Base-by-base conservation (phyloP, 352 stramenopile genomes). In the Phytophthora meadii region DNA sequence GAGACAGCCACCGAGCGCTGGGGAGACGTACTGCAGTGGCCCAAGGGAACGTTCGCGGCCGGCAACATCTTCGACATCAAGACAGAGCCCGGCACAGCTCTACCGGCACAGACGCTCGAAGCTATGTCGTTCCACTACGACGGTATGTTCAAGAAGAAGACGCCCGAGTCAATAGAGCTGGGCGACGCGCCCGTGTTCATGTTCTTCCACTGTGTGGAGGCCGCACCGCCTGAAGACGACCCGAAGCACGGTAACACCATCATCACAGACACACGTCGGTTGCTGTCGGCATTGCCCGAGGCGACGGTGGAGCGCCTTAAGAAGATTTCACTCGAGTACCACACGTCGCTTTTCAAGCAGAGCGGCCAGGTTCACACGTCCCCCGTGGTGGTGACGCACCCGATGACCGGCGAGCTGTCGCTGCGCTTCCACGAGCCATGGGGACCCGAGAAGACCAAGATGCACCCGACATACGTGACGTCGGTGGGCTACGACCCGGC, bases 111-210 rank as follows among this genome's bases (percentile, higher is more conserved):
- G 44, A 67, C 59, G 19, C 59, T 61, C 24, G 59, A 67, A 52
- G 59, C 50, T 42, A 52, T 67, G 59, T 67, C 59, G 42, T 68
- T 62, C 51, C 60, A 68, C 51, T 68, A 62, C 60, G 51, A 62
- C 51, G 60, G 60, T 28, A 68, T 68, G 60, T 62, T 68, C 60
- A 68, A 68, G 51, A 68, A 68, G 50, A 68, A 68, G 51, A 68
- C 60, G 12, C 51, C 60, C 44, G 60, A 62, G 36, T 53, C 51
- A 24, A 67, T 50, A 42, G 59, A 67, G 42, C 50, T 67, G 50
- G 59, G 59, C 42, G 59, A 67, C 15, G 15, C 49, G 19, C 59
- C 59, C 59, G 59, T 67, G 24, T 67, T 67, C 51, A 66, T 66
- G 58, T 66, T 66, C 58, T 66, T 66, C 41, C 49, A 61, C 59